Percentiles rank a stretch among this genome's conserved stretches.
Evolutionary conservation across 345 rosid genomes (phyloP).

Genomic region (Aquilaria yunnanensis): DNA sequence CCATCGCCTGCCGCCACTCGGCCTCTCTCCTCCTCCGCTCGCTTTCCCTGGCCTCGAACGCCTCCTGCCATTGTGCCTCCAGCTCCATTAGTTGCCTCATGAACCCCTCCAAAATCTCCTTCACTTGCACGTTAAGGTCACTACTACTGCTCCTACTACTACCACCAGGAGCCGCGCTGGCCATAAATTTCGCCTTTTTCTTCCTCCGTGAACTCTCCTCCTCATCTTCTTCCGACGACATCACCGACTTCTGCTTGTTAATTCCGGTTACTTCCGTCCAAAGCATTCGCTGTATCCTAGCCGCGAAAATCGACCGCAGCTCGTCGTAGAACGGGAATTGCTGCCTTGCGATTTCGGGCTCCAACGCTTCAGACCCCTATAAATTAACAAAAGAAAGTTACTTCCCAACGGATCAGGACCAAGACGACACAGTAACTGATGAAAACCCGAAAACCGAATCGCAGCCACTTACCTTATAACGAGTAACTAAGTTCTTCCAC

Average conservation of each 20-base stretch:
- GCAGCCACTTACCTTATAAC: slow-evolving; percentile 66
- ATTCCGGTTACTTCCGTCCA: slow-evolving; percentile 69
- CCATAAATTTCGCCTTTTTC: slow-evolving; percentile 32
- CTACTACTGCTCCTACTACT: slow-evolving; percentile 12
- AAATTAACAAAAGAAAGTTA: background rate
- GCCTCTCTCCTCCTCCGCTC: slow-evolving; percentile 71
- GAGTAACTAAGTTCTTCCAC: slow-evolving; percentile 97
- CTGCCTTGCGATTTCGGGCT: slow-evolving; percentile 61
- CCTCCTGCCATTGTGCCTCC: slow-evolving; percentile 88
- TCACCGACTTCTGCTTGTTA: slow-evolving; percentile 37
- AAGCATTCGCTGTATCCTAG: slow-evolving; percentile 64
- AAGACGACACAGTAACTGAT: background rate
- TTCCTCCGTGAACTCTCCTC: slow-evolving; percentile 56
- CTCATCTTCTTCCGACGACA: slow-evolving; percentile 55
- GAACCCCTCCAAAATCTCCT: slow-evolving; percentile 61
- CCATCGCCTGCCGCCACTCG: slow-evolving; percentile 91
- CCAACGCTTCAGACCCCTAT: slow-evolving; percentile 86
- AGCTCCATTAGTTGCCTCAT: slow-evolving; percentile 73
- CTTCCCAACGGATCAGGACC: background rate
- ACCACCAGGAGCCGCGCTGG: background rate
- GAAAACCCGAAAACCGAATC: background rate
- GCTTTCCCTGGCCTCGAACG: slow-evolving; percentile 61
- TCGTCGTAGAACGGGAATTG: slow-evolving; percentile 82
- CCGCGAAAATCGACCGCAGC: slow-evolving; percentile 56
- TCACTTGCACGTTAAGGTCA: slow-evolving; percentile 20